These are phyloP conservation scores for Aurantiochytrium sp. DNA, from an alignment of 108 stramenopile genomes.

Conservation along the genomic window DNA sequence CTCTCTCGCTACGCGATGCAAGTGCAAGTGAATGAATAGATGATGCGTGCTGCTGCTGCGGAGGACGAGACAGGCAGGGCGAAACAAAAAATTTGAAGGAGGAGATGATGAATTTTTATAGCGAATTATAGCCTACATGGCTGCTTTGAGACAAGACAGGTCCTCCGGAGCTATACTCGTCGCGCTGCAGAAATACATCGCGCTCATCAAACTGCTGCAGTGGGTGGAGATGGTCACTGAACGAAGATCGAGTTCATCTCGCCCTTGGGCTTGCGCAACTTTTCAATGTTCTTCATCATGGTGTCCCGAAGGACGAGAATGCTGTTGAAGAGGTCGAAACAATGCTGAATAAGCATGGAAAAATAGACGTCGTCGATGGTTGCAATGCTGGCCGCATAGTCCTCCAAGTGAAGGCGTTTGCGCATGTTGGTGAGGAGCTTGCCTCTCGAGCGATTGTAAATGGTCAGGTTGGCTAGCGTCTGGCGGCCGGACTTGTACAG, in stretches of 20 bases:
- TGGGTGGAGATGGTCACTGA: not conserved
- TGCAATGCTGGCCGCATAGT: conserved; percentile 46
- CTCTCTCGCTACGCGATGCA: too few relatives aligned
- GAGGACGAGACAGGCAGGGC: too few relatives aligned
- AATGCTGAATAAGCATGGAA: not conserved
- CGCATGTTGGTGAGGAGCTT: conserved; percentile 61
- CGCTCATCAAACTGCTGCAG: too few relatives aligned
- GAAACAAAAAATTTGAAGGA: too few relatives aligned
- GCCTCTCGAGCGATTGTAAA: conserved; percentile 58
- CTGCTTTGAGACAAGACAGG: too few relatives aligned
- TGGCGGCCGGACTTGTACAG: conserved; percentile 45
- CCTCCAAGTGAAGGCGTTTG: conserved; percentile 37
- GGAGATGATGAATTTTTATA: too few relatives aligned
- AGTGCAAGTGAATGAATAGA: too few relatives aligned
- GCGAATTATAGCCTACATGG: too few relatives aligned
- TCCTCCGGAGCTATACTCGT: too few relatives aligned
- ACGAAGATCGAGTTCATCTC: not conserved
- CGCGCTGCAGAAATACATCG: too few relatives aligned
- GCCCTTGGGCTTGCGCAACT: conserved; percentile 61
- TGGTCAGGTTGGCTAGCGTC: conserved; percentile 45
- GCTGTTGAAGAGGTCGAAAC: not conserved
- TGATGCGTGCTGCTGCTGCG: too few relatives aligned
- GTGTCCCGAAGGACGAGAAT: not conserved
- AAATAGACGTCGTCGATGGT: conserved; percentile 36
- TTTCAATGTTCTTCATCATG: conserved; percentile 55